Base-by-base conservation (phyloP, 176 grass and related monocot species). In the Zea luxurians region DNA sequence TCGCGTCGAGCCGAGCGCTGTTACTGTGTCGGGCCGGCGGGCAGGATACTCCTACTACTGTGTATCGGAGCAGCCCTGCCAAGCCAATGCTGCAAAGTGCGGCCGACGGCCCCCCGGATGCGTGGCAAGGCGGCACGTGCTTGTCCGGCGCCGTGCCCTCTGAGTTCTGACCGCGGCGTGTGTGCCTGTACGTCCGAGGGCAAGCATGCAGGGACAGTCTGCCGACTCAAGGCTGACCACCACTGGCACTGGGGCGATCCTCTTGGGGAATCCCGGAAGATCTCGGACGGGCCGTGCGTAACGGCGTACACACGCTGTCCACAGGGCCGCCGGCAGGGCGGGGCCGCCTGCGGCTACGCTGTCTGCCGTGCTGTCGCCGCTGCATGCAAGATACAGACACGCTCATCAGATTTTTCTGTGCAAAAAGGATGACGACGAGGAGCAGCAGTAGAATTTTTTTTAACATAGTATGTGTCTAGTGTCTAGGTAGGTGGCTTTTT, bases 301-400 rank as follows among this genome's bases (percentile, higher is more conserved):
- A 20, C 55, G n/a, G 20, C 18, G 58, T 6, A 42, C 59, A 74
- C 45, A 16, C 47, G 27, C 54, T 80, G 83, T 78, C 83, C 75
- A 73, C 76, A 66, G 60, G 75, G 48, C 42, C 37, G 38, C 47
- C 59, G 68, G 83, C 83, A 85, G 0, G 48, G 16, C 16, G 68
- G 68, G 83, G 76, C 58, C 75, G 5, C 9, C 10, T 73, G 73
- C 73, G 73, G 64, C 46, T 68, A 60, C 36, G 75, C 6, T 78
- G 74, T 48, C 54, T 17, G 53, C 52, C 53, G 53, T 18, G 53
- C 7, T n/a, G 57, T 73, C 82, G 74, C 53, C 70, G 52, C 62
- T 44, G 48, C 4, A 7, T 4, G 45, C 6, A 52, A 37, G 49
- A 74, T 57, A 66, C 54, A 48, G 47, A 27, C 27, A 27, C 27